Conservation (phyloP, 1,139 yeast genomes). For the Lodderomyces parapsilosis region DNA sequence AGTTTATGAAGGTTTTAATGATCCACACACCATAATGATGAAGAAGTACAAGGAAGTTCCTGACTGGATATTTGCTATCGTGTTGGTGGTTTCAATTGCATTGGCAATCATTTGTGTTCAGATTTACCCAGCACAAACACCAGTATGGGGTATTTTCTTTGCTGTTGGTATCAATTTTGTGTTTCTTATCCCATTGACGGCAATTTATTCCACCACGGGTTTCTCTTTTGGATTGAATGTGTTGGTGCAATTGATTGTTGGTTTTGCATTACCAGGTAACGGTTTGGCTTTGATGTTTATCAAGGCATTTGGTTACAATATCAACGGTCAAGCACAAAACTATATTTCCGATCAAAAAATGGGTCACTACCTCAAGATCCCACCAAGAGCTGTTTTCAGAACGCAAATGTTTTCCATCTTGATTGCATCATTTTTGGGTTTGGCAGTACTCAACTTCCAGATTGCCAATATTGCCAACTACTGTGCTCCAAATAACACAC, state of each 20-base stretch:
- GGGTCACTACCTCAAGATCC: slow-evolving; percentile 59
- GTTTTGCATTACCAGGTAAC: slow-evolving; percentile 64
- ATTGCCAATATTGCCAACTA: slow-evolving; percentile 19
- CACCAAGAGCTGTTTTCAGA: slow-evolving; percentile 60
- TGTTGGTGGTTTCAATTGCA: slow-evolving; percentile 44
- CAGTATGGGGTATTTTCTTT: slow-evolving; percentile 57
- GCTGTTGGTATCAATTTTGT: slow-evolving; percentile 51
- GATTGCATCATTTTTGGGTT: slow-evolving; percentile 42
- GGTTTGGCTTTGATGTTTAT: slow-evolving; percentile 59
- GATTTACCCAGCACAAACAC: slow-evolving; percentile 45
- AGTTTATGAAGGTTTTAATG: slow-evolving; percentile 33
- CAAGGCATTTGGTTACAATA: slow-evolving; percentile 59
- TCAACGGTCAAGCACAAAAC: slow-evolving; percentile 60
- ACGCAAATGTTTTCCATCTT: slow-evolving; percentile 48
- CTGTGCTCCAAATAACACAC: slow-evolving; percentile 39
- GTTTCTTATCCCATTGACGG: slow-evolving; percentile 51
- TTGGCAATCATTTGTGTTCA: slow-evolving; percentile 47
- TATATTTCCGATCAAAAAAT: slow-evolving; percentile 55
- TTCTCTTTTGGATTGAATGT: slow-evolving; percentile 54
- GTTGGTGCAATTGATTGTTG: slow-evolving; percentile 58
- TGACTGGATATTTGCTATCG: slow-evolving; percentile 52
- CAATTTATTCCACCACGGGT: slow-evolving; percentile 54
- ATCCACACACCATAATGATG: slow-evolving; percentile 58
- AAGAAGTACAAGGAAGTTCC: slow-evolving; percentile 56
- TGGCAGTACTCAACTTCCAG: slow-evolving; percentile 56